Conservation (phyloP, 305 asterid genomes). For the Caryopteris hybrid region DNA sequence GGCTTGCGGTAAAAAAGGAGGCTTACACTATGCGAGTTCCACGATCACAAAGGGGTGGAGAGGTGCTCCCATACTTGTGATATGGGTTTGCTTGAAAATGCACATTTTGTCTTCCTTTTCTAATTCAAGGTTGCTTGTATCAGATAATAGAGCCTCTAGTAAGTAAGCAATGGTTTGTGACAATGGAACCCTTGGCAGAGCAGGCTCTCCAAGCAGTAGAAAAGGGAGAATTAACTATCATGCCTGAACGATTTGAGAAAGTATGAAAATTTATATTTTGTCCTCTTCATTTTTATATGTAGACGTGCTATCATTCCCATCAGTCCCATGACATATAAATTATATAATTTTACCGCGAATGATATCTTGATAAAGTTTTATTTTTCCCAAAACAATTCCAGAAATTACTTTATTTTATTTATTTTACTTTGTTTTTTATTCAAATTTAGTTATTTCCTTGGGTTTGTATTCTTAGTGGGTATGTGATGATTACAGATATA, state of each 20-base stretch:
- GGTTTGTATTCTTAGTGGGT: slow-evolving; percentile 19
- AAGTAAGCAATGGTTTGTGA: slow-evolving; percentile 98
- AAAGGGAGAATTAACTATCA: slow-evolving; percentile 77
- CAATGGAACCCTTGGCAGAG: slow-evolving; percentile 97
- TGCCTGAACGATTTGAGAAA: slow-evolving; percentile 97
- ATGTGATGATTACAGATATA: slow-evolving; percentile 58
- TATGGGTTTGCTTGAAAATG: slow-evolving; percentile 9
- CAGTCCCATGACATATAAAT: slow-evolving; percentile 1
- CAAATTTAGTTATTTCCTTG: slow-evolving; percentile 1
- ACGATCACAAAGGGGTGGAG: slow-evolving; percentile 99
- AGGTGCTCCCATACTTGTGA: slow-evolving; percentile 46
- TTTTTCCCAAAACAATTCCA: background rate
- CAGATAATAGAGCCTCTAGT: slow-evolving; percentile 97
- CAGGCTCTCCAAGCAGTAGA: slow-evolving; percentile 89
- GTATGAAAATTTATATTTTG: slow-evolving; percentile 30
- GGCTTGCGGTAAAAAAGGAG: slow-evolving; percentile 90
- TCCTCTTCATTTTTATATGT: slow-evolving; percentile 7
- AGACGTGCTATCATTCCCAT: slow-evolving; percentile 3
- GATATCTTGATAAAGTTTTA: slow-evolving; percentile 3
- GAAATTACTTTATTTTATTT: background rate
- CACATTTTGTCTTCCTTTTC: slow-evolving; percentile 22
- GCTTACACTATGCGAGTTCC: slow-evolving; percentile 81
- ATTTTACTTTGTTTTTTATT: background rate
- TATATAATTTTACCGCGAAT: background rate
- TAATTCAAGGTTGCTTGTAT: slow-evolving; percentile 17